Base-by-base conservation (phyloP, 2,329 filamentous ascomycete genomes). In the Fusarium chuoi region DNA sequence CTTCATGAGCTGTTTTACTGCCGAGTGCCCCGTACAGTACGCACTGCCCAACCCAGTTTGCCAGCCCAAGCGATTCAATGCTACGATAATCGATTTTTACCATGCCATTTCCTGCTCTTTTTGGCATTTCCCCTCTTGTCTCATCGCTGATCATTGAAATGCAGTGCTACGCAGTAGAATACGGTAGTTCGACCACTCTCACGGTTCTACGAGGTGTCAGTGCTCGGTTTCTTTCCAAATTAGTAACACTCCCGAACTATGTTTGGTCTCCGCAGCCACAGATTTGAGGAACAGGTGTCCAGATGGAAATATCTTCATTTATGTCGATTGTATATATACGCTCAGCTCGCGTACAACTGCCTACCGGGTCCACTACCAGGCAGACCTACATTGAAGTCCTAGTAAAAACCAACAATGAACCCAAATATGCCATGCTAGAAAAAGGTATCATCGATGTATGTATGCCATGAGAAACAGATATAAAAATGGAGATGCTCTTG, bases 371-470 rank as follows among this genome's bases (percentile, higher is more conserved):
- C 20, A 48, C 28, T 52, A 41, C 46, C 57, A 66, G 51, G 49
- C 38, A 73, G 58, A 39, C 49, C 55, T 62, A 61, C 35, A 70
- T 41, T 35, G 61, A 39, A 57, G 55, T 30, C 36, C 26, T 14
- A 70, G 30, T 49, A 62, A 63, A 60, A 35, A 59, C 28, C 64
- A 70, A 72, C 56, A 69, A 62, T 52, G 63, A 39, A 52, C 48
- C 68, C 48, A 66, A 66, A 57, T 58, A 73, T 73, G 55, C 65
- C 49, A 61, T 62, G 65, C 64, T 38, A 62, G 45, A 62, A 75
- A 72, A 73, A 77, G 75, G 75, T 77, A 77, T 77, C 75, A 68
- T 77, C 62, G 38, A 60, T 61, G 61, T 76, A 66, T 74, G 54
- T 75, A 65, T 75, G 75, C 73, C 72, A 69, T 75, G 41, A 65